Conservation (phyloP, 2,329 filamentous ascomycete species). For the Beauveria scarabaeidicola region DNA sequence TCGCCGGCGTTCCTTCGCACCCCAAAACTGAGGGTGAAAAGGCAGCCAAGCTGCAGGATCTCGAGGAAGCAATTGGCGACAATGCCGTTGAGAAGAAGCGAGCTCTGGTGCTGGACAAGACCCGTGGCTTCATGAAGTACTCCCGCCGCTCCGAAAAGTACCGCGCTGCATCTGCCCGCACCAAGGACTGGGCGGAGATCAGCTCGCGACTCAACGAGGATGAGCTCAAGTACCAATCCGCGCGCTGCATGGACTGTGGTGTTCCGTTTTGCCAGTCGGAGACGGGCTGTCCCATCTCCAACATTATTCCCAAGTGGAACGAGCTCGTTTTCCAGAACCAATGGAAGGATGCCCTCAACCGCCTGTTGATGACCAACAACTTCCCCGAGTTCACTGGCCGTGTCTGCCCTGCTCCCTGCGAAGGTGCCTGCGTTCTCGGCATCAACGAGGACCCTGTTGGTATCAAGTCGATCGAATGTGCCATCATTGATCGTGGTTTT, state of each 20-base stretch:
- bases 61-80: conserved; percentile 86
- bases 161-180: conserved; percentile 71
- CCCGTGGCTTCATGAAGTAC: conserved; percentile 96
- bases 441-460: conserved; percentile 97
- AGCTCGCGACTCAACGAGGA: conserved; percentile 83
- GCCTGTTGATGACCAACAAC: conserved; percentile 93
- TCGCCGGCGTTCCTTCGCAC: conserved; percentile 52
- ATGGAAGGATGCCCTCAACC: conserved; percentile 87
- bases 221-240: conserved; percentile 92
- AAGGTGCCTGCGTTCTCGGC: conserved; percentile 89
- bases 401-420: conserved; percentile 92
- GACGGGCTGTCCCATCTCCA: conserved; percentile 89
- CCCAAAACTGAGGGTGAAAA: conserved; percentile 62
- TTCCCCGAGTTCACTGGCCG: conserved; percentile 97
- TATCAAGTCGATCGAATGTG: conserved; percentile 97
- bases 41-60: conserved; percentile 64
- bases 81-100: conserved; percentile 80
- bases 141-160: conserved; percentile 89
- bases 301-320: conserved; percentile 97
- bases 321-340: conserved; percentile 68
- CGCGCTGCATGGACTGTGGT: conserved; percentile 97
- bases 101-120: conserved; percentile 93
- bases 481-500: conserved; percentile 94
- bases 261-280: conserved; percentile 98
- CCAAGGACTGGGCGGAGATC: conserved; percentile 89